Evolutionary conservation across 1,284 basidiomycete genomes (phyloP), one percentile per base, ranked within the genome.

Genomic region (Afroboletus lepidellus): DNA sequence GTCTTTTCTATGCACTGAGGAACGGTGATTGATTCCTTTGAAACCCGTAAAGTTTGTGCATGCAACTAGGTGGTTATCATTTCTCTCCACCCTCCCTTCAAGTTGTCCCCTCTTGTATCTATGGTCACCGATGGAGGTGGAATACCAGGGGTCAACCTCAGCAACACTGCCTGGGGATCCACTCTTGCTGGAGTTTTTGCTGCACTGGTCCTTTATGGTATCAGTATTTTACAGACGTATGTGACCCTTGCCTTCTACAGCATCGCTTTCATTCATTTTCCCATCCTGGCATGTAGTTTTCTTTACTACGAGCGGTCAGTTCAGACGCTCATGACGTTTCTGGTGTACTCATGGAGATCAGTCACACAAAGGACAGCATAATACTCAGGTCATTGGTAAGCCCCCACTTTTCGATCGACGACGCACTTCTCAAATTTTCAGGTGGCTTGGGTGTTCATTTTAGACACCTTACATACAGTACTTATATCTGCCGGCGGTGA

Each of bases 231-330:
- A 18, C 62, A 67, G 42, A 65, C 58, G 62, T 65, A 41, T 18
- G 62, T 54, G 18, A n/a, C n/a, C n/a, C n/a, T n/a, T n/a, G n/a
- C n/a, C n/a, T n/a, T n/a, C n/a, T n/a, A 15, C 25, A n/a, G n/a
- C 8, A 6, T 25, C 18, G 18, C 12, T 48, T 15, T 21, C 38
- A 8, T 46, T 48, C 41, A 36, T 18, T 18, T 42, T 36, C 9
- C 9, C 34, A n/a, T 20, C 30, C n/a, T n/a, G n/a, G n/a, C 21
- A 13, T 30, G 20, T 34, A 62, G 64, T 15, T 66, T 66, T 30
- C 50, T 62, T 33, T 62, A 66, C 50, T 62, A 66, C n/a, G 64
- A 64, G n/a, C 57, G 36, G 60, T 62, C 21, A 29, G 64, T 62
- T 25, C n/a, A 23, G 32, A 20, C 21, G 2, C 21, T 37, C 39